phyloP scores from a whole-genome alignment of 2,329 filamentous ascomycete genomes.

The Botrytis fragariae region DNA sequence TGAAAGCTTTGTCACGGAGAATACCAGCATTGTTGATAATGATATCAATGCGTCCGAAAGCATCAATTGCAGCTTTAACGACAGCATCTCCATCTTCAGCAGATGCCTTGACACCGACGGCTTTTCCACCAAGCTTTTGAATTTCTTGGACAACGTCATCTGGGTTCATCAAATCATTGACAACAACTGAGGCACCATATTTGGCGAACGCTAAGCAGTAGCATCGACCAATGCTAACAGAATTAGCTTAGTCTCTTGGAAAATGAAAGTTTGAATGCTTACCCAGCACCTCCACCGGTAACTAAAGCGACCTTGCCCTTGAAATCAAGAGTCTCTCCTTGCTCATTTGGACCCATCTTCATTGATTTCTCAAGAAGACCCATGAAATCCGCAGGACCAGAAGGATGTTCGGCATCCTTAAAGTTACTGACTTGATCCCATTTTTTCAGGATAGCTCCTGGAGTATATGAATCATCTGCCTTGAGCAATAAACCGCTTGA shows the following conservation, averaged over 20 bases:
- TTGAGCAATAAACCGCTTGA: constrained; percentile 85
- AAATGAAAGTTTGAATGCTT: constrained; percentile 34
- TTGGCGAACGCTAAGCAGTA: constrained; percentile 88
- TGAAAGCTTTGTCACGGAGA: constrained; percentile 94
- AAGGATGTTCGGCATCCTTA: constrained; percentile 77
- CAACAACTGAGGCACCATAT: constrained; percentile 78
- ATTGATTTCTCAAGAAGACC: constrained; percentile 78
- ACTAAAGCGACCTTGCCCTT: constrained; percentile 81
- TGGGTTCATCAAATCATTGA: constrained; percentile 94
- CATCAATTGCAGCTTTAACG: constrained; percentile 89
- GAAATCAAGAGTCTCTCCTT: constrained; percentile 75
- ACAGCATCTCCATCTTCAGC: constrained; percentile 90
- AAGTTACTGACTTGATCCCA: constrained; percentile 90
- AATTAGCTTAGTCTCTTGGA: background rate
- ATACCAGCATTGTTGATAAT: constrained; percentile 98
- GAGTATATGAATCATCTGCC: constrained; percentile 83
- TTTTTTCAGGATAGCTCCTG: constrained; percentile 81
- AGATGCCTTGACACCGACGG: constrained; percentile 88
- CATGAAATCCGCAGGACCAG: constrained; percentile 84
- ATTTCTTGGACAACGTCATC: constrained; percentile 91
- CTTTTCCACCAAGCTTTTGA: constrained; percentile 82
- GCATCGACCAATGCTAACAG: constrained; percentile 73
- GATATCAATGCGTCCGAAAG: constrained; percentile 90
- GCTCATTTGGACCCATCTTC: constrained; percentile 70
- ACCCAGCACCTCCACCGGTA: constrained; percentile 82